phyloP scores from a whole-genome alignment of 768 basidiomycete species.

The Suillus bovinus region DNA sequence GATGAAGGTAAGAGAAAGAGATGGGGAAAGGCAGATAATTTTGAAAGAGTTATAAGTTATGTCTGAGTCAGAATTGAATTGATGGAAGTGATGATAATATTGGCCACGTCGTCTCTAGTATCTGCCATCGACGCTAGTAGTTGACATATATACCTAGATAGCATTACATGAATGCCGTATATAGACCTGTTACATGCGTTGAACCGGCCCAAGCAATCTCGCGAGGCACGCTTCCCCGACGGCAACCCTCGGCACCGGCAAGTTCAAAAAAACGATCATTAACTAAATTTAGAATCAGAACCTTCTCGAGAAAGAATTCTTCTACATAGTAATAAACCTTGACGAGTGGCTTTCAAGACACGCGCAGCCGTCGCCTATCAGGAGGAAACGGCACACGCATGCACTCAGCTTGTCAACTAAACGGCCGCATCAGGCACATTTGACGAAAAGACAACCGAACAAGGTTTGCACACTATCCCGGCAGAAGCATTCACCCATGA shows the following conservation, averaged over 20 bases:
- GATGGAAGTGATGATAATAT: slow-evolving; percentile 19
- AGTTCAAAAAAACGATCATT: slow-evolving; percentile 39
- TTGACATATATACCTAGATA: slow-evolving; percentile 16
- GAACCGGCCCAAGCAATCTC: slow-evolving; percentile 40
- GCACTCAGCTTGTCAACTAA: neutral
- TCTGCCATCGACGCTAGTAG: slow-evolving; percentile 14
- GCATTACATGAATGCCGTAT: slow-evolving; percentile 38
- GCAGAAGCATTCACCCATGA: slow-evolving; percentile 16
- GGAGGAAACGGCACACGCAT: neutral
- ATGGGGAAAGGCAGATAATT: slow-evolving; percentile 14
- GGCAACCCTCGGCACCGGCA: slow-evolving; percentile 46
- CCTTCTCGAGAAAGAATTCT: slow-evolving; percentile 23
- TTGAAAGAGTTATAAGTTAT: slow-evolving; percentile 29
- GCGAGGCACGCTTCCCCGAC: slow-evolving; percentile 31
- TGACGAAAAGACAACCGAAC: slow-evolving; percentile 13
- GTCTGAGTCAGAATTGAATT: slow-evolving; percentile 26
- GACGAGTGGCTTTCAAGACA: no score
- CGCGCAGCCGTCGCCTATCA: neutral
- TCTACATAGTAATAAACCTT: slow-evolving; percentile 8
- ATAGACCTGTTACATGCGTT: slow-evolving; percentile 44
- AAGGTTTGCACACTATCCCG: slow-evolving; percentile 16
- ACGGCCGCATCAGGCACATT: slow-evolving; percentile 1
- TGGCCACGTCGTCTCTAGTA: slow-evolving; percentile 39
- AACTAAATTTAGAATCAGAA: slow-evolving; percentile 37
- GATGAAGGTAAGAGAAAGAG: neutral